Conservation (phyloP, 495 filamentous ascomycete genomes). For the Elaphomyces granulatus region DNA sequence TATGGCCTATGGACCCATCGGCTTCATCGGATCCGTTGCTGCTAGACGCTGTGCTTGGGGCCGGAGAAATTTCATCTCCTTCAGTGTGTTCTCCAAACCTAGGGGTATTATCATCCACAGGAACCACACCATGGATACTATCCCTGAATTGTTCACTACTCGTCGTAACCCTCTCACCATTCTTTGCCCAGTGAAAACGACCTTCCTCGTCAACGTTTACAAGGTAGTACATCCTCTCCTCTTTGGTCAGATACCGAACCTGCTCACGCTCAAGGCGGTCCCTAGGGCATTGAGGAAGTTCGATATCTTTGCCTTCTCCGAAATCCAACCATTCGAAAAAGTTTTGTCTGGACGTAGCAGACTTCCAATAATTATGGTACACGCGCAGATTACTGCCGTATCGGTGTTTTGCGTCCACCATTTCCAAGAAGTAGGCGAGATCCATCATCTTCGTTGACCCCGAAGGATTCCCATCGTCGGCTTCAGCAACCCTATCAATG, state of each 20-base stretch:
- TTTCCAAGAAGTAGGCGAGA: constrained; percentile 80
- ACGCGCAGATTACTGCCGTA: constrained; percentile 73
- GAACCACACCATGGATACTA: constrained; percentile 63
- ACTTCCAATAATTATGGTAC: constrained; percentile 79
- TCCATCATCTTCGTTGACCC: constrained; percentile 63
- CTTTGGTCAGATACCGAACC: constrained; percentile 57
- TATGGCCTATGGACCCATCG: constrained; percentile 37
- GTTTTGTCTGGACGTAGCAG: constrained; percentile 59
- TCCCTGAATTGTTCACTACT: constrained; percentile 56
- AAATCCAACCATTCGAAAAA: constrained; percentile 96
- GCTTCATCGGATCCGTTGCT: constrained; percentile 15
- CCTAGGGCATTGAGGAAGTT: constrained; percentile 45
- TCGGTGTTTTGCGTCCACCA: constrained; percentile 82
- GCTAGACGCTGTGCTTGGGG: constrained; percentile 3
- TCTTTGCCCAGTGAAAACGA: constrained; percentile 65
- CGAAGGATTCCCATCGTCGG: constrained; percentile 13
- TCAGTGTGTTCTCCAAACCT: constrained; percentile 20
- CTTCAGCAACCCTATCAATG: constrained; percentile 20
- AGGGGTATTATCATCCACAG: constrained; percentile 43
- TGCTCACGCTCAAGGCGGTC: constrained; percentile 52
- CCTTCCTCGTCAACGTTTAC: constrained; percentile 55
- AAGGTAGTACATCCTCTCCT: constrained; percentile 59
- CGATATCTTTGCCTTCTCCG: constrained; percentile 50
- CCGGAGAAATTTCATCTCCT: not conserved
- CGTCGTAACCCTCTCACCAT: constrained; percentile 61